Evolutionary conservation across 2,329 filamentous ascomycete species (phyloP).

Genomic region (Mollisia scopiformis): DNA sequence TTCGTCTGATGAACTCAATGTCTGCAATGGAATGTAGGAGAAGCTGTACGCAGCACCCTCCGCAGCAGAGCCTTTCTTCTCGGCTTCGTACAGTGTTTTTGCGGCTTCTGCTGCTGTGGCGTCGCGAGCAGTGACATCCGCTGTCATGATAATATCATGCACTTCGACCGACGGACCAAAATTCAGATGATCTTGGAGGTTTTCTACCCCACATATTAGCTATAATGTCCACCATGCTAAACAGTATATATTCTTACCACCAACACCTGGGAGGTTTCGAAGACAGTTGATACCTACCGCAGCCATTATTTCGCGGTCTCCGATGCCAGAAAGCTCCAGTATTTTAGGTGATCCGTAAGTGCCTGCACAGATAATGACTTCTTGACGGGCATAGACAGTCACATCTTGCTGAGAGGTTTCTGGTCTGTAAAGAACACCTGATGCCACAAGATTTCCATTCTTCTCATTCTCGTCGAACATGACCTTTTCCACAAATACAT

Average conservation of each 20-base stretch:
- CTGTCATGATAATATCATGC: neutral
- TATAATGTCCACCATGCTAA: neutral
- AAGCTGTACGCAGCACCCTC: constrained; percentile 8
- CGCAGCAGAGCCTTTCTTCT: neutral
- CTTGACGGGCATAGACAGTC: constrained; percentile 33
- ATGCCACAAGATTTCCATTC: constrained; percentile 5
- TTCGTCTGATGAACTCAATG: neutral
- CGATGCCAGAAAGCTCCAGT: constrained; percentile 39
- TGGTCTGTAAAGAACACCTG: constrained; percentile 8
- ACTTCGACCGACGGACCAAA: constrained; percentile 8
- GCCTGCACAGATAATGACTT: constrained; percentile 36
- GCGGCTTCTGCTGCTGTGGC: neutral
- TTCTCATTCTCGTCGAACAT: neutral
- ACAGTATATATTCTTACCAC: neutral
- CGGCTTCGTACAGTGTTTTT: constrained; percentile 3
- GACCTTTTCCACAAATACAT: constrained; percentile 81
- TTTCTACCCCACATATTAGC: constrained; percentile 1
- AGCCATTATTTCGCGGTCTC: constrained; percentile 14
- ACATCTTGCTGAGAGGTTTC: constrained; percentile 23
- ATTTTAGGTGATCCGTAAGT: constrained; percentile 34
- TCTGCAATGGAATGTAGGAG: constrained; percentile 2
- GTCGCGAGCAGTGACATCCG: neutral
- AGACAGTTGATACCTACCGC: constrained; percentile 14
- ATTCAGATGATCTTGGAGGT: constrained; percentile 15
- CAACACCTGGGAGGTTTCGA: neutral